Conservation (phyloP, 164 flowering plant species). For the Stephania japonica region DNA sequence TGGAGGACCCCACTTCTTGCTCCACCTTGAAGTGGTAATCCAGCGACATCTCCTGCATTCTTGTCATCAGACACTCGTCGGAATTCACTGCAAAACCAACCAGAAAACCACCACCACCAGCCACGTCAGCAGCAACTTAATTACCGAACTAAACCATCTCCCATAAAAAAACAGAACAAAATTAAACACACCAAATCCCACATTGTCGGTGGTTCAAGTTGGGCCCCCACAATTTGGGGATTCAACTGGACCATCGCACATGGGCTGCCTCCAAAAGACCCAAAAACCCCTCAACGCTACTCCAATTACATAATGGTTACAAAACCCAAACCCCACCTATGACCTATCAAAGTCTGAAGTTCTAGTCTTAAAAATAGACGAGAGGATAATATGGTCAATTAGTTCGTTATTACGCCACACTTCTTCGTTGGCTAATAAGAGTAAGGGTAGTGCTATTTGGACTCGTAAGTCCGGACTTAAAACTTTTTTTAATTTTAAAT, state of each 20-base stretch:
- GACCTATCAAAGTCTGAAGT: background rate
- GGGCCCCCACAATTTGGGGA: background rate
- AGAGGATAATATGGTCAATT: background rate
- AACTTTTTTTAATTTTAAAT: too few species aligned
- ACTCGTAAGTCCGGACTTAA: too few species aligned
- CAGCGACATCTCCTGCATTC: slow-evolving; percentile 99
- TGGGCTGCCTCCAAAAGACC: slow-evolving; percentile 6
- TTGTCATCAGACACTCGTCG: slow-evolving; percentile 90
- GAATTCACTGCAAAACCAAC: slow-evolving; percentile 60
- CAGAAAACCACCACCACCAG: slow-evolving; percentile 8
- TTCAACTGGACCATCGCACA: slow-evolving; percentile 1
- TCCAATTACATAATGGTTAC: background rate
- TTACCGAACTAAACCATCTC: too few species aligned
- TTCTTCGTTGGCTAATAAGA: background rate
- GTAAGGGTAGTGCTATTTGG: too few species aligned
- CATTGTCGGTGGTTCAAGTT: slow-evolving; percentile 7
- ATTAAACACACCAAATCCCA: background rate
- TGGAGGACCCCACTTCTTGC: slow-evolving; percentile 98
- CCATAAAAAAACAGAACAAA: background rate
- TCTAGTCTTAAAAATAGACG: background rate
- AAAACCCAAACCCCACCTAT: background rate
- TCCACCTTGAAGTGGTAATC: slow-evolving; percentile 96
- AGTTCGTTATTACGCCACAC: too few species aligned
- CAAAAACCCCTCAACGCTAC: background rate
- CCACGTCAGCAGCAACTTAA: slow-evolving; percentile 1